phyloP scores from a whole-genome alignment of 805 yeast genomes.

The Candida coquimbonensis region DNA sequence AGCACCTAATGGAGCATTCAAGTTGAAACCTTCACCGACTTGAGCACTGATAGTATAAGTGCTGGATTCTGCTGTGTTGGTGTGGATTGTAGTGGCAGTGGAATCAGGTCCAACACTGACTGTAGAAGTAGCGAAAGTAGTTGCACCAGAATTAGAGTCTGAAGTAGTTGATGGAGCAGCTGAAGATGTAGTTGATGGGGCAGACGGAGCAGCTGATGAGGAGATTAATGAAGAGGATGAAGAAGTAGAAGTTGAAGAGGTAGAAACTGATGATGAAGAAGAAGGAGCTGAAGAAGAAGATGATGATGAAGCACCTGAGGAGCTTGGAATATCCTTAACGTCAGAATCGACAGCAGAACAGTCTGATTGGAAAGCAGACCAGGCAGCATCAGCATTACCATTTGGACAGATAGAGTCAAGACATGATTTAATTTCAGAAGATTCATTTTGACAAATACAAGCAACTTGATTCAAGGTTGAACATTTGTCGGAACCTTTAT shows the following conservation, averaged over 20 bases:
- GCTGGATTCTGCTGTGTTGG: neutral
- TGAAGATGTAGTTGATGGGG: constrained; percentile 5
- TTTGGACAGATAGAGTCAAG: constrained; percentile 63
- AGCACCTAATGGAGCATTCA: constrained; percentile 35
- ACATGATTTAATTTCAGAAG: constrained; percentile 50
- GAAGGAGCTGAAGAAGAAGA: constrained; percentile 16
- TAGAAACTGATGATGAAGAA: constrained; percentile 11
- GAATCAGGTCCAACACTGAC: neutral
- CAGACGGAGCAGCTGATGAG: constrained; percentile 3
- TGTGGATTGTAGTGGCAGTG: constrained; percentile 1
- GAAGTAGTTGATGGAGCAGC: constrained; percentile 5
- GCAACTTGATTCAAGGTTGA: constrained; percentile 51
- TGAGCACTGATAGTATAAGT: constrained; percentile 9
- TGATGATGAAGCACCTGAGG: constrained; percentile 15
- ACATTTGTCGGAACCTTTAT: constrained; percentile 46
- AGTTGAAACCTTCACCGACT: constrained; percentile 24
- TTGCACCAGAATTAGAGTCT: neutral
- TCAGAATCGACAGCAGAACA: constrained; percentile 43
- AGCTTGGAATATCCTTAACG: constrained; percentile 24
- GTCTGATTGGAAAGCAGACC: constrained; percentile 44
- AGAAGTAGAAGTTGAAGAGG: constrained; percentile 5
- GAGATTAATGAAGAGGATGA: constrained; percentile 1
- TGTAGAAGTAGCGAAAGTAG: neutral
- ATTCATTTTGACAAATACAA: constrained; percentile 62
- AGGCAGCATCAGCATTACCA: constrained; percentile 52